Evolutionary conservation across 2,329 filamentous ascomycete species (phyloP).

Genomic region (Ustulina deusta): DNA sequence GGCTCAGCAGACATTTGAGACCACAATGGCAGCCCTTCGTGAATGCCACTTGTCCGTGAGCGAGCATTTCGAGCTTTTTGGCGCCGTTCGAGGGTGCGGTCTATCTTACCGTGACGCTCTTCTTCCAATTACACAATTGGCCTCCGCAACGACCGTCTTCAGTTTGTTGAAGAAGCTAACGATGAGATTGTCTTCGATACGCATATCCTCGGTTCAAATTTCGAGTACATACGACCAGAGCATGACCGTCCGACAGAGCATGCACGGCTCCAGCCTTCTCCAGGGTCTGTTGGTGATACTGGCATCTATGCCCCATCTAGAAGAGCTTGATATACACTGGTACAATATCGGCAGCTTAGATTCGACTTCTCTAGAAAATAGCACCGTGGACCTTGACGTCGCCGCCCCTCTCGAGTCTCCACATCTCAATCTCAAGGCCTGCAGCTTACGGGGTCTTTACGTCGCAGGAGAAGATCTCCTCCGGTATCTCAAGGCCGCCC

Average conservation of each 20-base stretch:
- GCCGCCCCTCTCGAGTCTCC: neutral
- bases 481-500: conserved; percentile 6
- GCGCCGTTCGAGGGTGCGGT: neutral
- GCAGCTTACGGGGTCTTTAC: conserved; percentile 7
- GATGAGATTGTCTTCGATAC: neutral
- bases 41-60: conserved; percentile 1
- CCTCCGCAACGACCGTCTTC: neutral
- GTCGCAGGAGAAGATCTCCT: neutral
- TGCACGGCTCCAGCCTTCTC: neutral
- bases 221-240: neutral
- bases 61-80: neutral
- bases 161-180: neutral
- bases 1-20: neutral
- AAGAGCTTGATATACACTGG: conserved; percentile 23
- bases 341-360: neutral
- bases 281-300: neutral
- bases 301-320: conserved; percentile 5
- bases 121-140: neutral
- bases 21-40: conserved; percentile 4
- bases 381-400: neutral
- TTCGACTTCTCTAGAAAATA: neutral
- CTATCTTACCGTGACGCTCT: conserved; percentile 8
- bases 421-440: conserved; percentile 3
- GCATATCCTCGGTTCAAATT: neutral
- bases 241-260: neutral